Evolutionary conservation across 2,329 filamentous ascomycete genomes (phyloP), one percentile per base, ranked within the genome.

Genomic region (Aspergillus sp.): DNA sequence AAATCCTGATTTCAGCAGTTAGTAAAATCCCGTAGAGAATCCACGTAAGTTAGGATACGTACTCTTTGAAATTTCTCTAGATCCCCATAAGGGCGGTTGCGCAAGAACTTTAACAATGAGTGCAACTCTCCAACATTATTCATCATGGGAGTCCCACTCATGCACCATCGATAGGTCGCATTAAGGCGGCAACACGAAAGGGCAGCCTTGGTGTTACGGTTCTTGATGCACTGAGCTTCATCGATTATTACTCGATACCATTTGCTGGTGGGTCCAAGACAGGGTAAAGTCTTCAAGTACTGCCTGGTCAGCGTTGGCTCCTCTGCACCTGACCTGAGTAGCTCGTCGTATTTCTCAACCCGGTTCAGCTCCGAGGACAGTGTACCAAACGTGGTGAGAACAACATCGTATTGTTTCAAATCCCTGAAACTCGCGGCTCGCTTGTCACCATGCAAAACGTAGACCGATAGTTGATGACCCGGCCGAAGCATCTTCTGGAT

Each of bases 121-220:
- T 85, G 92, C 3, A 96, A 79, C 66, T 97, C 93, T 22, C 84
- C 79, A 3, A 93, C 85, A 12, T 82, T 86, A 66, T 96, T 96
- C 89, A 95, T 95, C 89, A 93, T 92, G 0, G 90, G 90, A 0
- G 90, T 95, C 24, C 90, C 90, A 34, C 88, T 91, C 72, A 93
- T 83, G 68, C 88, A 91, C 77, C 90, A 87, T 48, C 90, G 82
- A 68, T 89, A 84, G 37, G 77, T 79, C 13, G 88, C 79, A 59
- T 82, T 75, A 15, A 95, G 73, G 11, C 75, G 71, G 63, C 79
- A 83, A 30, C 84, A 84, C 4, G 85, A 89, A 61, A 81, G 80
- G 1, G 88, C 83, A 5, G 81, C 76, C 61, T 85, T 83, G 0
- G 89, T 88, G 41, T 77, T 80, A 57, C 83, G 83, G 67, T 93